Conservation (phyloP, 2,329 filamentous ascomycete species). For the Penicillium rolfsii region DNA sequence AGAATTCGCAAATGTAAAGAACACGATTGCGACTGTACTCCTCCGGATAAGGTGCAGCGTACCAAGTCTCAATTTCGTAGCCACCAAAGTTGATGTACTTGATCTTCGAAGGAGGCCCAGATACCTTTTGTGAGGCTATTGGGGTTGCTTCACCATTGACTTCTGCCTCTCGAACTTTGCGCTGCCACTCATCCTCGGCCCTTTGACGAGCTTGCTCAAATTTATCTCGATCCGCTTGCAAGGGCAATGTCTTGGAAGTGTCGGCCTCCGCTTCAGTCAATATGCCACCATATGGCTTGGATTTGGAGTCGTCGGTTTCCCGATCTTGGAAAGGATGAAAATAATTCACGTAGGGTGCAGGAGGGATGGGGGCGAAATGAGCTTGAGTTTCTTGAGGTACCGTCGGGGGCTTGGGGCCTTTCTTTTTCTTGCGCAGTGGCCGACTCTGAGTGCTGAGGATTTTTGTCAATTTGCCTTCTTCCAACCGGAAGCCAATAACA, state of each 20-base stretch:
- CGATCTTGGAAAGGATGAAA: slow-evolving; percentile 89
- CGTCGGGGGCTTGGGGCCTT: slow-evolving; percentile 47
- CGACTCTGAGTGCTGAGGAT: slow-evolving; percentile 64
- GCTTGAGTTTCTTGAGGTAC: slow-evolving; percentile 52
- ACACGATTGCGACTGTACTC: slow-evolving; percentile 97
- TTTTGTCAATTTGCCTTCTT: slow-evolving; percentile 61
- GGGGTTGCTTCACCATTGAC: slow-evolving; percentile 64
- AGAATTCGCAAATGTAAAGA: slow-evolving; percentile 99
- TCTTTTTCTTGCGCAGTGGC: slow-evolving; percentile 58
- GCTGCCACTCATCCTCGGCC: slow-evolving; percentile 89
- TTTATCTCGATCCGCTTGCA: slow-evolving; percentile 75
- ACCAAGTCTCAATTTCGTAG: slow-evolving; percentile 98
- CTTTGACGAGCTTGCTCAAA: slow-evolving; percentile 90
- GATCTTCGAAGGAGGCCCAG: slow-evolving; percentile 91
- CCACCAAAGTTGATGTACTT: slow-evolving; percentile 98
- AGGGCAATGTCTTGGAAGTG: slow-evolving; percentile 83
- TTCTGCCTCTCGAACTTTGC: slow-evolving; percentile 64
- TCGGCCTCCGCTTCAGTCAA: slow-evolving; percentile 87
- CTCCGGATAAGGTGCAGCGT: slow-evolving; percentile 95
- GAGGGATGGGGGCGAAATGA: slow-evolving; percentile 63
- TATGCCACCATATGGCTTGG: slow-evolving; percentile 94
- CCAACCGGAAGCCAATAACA: slow-evolving; percentile 62
- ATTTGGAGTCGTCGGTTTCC: slow-evolving; percentile 84
- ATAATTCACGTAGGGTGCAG: slow-evolving; percentile 69
- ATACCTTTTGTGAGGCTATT: slow-evolving; percentile 72